Conservation (phyloP, 139 green algal species). For the Tetraselmis chui region DNA sequence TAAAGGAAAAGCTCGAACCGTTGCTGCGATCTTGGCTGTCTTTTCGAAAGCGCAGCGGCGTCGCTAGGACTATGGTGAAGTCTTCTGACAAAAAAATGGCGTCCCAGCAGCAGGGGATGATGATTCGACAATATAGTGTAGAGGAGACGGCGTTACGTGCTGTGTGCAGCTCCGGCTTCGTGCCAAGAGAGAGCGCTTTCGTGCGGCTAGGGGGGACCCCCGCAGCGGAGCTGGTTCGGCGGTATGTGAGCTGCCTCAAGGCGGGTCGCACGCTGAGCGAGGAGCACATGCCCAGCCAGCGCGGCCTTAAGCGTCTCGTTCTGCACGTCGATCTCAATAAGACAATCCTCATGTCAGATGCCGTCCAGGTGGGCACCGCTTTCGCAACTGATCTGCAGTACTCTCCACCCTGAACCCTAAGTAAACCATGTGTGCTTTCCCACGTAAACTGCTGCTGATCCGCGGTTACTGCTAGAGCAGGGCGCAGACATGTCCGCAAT, state of each 20-base stretch:
- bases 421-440: not conserved
- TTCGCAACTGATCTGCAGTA: too few species aligned
- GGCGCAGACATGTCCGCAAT: conserved; percentile 15
- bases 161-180: not conserved
- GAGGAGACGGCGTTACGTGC: not conserved
- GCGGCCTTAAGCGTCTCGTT: conserved; percentile 19
- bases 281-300: conserved; percentile 10
- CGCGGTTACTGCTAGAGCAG: too few species aligned
- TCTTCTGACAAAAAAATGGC: too few species aligned
- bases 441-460: too few species aligned
- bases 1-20: too few species aligned
- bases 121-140: not conserved
- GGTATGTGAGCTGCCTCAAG: conserved; percentile 3
- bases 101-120: not conserved
- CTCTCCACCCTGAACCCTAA: too few species aligned
- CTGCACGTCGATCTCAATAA: conserved; percentile 47
- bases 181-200: conserved; percentile 4
- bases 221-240: conserved; percentile 4
- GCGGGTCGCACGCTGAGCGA: not conserved
- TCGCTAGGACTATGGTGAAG: too few species aligned
- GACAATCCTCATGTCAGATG: conserved; percentile 34
- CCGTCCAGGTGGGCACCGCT: conserved; percentile 18
- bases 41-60: too few species aligned
- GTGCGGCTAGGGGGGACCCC: conserved; percentile 3
- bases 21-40: too few species aligned